phyloP scores from a whole-genome alignment of 495 filamentous ascomycete genomes.

The Penicillium subrubescens region DNA sequence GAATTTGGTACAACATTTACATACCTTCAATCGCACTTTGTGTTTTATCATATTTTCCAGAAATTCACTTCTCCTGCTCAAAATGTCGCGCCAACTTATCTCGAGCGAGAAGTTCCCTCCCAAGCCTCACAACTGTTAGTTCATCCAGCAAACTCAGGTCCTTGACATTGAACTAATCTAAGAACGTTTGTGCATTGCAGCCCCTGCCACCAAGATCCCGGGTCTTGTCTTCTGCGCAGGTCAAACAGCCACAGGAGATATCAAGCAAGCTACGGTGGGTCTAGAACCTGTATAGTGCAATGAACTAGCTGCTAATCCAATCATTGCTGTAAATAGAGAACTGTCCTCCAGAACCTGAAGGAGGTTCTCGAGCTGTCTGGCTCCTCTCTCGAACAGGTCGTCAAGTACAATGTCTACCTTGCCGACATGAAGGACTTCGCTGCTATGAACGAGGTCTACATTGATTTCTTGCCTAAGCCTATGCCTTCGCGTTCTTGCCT shows the following conservation, averaged over 20 bases:
- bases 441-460: constrained; percentile 62
- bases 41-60: background rate
- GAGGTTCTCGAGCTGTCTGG: constrained; percentile 65
- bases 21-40: background rate
- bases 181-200: background rate
- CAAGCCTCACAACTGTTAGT: constrained; percentile 42
- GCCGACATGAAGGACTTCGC: constrained; percentile 69
- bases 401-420: constrained; percentile 71
- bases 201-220: constrained; percentile 39
- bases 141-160: background rate
- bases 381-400: constrained; percentile 60
- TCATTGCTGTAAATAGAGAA: constrained; percentile 13
- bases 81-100: constrained; percentile 45
- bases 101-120: constrained; percentile 44
- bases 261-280: constrained; percentile 43
- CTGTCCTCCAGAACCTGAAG: constrained; percentile 58
- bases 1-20: background rate
- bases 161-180: background rate
- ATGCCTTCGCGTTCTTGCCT: constrained; percentile 43
- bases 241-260: constrained; percentile 46
- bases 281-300: background rate
- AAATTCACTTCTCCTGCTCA: constrained; percentile 1
- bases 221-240: constrained; percentile 44
- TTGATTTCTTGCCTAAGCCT: constrained; percentile 39
- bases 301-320: background rate